These are phyloP conservation scores for Ceratobasidium sp. DNA, from an alignment of 1,284 basidiomycete species.

Conservation along the genomic window DNA sequence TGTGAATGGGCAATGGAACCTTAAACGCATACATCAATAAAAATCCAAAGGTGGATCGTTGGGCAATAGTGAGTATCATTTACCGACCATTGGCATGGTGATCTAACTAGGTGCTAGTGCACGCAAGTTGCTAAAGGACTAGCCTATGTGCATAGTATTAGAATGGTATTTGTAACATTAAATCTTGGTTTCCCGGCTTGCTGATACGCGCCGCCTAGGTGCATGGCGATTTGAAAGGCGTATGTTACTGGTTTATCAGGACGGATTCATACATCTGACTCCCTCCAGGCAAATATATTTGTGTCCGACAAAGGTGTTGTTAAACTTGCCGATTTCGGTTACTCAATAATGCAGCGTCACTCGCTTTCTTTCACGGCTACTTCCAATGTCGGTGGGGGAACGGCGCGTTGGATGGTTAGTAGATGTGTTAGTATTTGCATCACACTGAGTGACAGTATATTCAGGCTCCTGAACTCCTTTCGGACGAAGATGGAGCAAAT, in stretches of 20 bases:
- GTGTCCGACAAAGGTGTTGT: neutral
- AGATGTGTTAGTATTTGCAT: too few species aligned
- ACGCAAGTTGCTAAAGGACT: constrained; percentile 2
- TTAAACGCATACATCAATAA: neutral
- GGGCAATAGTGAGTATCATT: neutral
- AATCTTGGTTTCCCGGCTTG: neutral
- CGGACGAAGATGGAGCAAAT: neutral
- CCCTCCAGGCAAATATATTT: constrained; percentile 10
- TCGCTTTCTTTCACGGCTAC: neutral
- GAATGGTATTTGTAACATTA: neutral
- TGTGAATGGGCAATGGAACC: constrained; percentile 26
- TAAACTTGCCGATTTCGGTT: constrained; percentile 3
- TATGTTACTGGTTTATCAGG: too few species aligned
- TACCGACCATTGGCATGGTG: neutral
- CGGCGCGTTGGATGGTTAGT: constrained; percentile 14
- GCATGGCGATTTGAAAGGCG: constrained; percentile 8
- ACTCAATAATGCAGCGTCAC: neutral
- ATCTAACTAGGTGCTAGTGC: neutral
- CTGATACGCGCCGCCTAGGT: neutral
- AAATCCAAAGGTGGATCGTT: neutral
- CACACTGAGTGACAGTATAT: too few species aligned
- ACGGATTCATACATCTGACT: neutral
- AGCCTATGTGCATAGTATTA: neutral
- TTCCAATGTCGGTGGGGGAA: constrained; percentile 19
- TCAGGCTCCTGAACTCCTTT: constrained; percentile 19